Conservation (phyloP, 805 yeast species). For the Ogataea nitratoaversa region DNA sequence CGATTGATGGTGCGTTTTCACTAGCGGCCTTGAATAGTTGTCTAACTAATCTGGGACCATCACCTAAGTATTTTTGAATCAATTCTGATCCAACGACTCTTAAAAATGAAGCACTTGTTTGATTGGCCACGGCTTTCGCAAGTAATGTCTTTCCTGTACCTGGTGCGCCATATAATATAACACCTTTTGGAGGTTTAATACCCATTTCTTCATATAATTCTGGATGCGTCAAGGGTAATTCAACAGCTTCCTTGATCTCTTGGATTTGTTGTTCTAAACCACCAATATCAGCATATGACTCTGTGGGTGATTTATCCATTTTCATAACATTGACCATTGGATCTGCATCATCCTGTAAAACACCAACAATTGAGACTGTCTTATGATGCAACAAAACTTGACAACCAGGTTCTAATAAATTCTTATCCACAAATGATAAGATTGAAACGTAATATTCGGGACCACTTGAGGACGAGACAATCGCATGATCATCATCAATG, state of each 20-base stretch:
- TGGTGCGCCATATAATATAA: conserved; percentile 93
- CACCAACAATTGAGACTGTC: conserved; percentile 95
- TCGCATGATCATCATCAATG: conserved; percentile 98
- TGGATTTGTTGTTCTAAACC: conserved; percentile 94
- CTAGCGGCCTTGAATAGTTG: conserved; percentile 96
- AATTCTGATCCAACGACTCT: conserved; percentile 96
- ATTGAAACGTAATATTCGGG: conserved; percentile 97
- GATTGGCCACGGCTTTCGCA: conserved; percentile 98
- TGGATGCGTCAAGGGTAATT: conserved; percentile 92
- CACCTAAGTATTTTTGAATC: conserved; percentile 95
- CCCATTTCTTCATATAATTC: conserved; percentile 98
- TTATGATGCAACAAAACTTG: conserved; percentile 93
- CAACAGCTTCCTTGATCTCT: conserved; percentile 96
- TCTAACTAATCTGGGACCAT: conserved; percentile 92
- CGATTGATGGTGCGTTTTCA: conserved; percentile 97
- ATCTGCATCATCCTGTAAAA: conserved; percentile 95
- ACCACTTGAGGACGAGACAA: conserved; percentile 92
- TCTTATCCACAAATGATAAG: conserved; percentile 94
- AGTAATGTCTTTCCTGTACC: conserved; percentile 95
- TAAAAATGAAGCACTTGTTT: conserved; percentile 91
- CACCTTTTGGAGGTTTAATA: conserved; percentile 97
- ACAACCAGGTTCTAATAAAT: conserved; percentile 93
- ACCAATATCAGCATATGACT: conserved; percentile 94
- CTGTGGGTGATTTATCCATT: conserved; percentile 95
- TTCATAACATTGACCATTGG: conserved; percentile 98